Conservation (phyloP, 192 early-diverging fungal genomes). For the Coemansia sp. region DNA sequence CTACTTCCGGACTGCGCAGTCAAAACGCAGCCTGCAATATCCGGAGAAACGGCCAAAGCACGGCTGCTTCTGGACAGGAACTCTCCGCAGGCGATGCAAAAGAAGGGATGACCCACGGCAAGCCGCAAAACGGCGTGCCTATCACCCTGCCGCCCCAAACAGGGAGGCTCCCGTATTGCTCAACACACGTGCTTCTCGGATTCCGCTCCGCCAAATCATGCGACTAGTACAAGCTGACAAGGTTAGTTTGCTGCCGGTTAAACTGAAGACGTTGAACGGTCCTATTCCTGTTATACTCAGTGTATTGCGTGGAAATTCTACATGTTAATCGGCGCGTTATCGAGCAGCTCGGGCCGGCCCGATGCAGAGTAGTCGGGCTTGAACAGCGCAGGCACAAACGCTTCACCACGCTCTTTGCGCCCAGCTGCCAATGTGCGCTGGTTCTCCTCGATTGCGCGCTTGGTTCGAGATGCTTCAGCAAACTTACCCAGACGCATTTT, state of each 20-base stretch:
- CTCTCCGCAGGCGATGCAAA: slow-evolving; percentile 1
- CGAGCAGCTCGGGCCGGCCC: slow-evolving; percentile 53
- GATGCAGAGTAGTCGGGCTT: slow-evolving; percentile 46
- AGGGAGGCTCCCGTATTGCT: too few relatives aligned
- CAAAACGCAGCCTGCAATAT: slow-evolving; percentile 10
- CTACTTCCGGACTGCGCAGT: slow-evolving; percentile 12
- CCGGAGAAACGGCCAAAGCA: slow-evolving; percentile 8
- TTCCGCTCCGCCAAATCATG: too few relatives aligned
- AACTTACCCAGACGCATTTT: slow-evolving; percentile 59
- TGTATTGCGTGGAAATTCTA: slow-evolving; percentile 4
- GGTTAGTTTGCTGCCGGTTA: background rate
- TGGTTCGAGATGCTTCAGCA: slow-evolving; percentile 61
- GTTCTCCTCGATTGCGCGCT: slow-evolving; percentile 64
- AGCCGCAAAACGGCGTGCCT: slow-evolving; percentile 5
- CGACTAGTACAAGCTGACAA: background rate
- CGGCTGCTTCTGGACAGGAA: slow-evolving; percentile 9
- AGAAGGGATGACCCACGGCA: slow-evolving; percentile 5
- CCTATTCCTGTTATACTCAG: background rate
- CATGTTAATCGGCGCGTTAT: slow-evolving; percentile 33
- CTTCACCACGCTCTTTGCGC: slow-evolving; percentile 48
- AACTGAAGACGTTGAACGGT: too few relatives aligned
- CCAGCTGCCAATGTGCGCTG: slow-evolving; percentile 58
- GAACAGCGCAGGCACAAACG: slow-evolving; percentile 61
- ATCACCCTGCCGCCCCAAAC: background rate
- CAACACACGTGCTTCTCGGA: too few relatives aligned